Conservation (phyloP, 2,329 filamentous ascomycete species). For the Pseudogymnoascus sp. region DNA sequence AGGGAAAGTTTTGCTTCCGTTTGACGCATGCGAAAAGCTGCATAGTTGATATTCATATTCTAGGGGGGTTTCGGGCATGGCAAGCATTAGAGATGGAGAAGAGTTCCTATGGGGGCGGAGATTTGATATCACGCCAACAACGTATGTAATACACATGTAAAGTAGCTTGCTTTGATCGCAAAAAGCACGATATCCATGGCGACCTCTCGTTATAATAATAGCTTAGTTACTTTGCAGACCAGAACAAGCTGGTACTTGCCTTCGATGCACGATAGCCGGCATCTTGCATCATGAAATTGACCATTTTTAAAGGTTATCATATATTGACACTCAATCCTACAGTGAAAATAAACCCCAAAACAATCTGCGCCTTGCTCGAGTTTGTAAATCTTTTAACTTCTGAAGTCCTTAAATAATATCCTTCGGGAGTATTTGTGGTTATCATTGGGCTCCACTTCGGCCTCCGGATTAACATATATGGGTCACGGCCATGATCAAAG, state of each 20-base stretch:
- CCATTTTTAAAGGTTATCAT: background rate
- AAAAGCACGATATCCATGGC: background rate
- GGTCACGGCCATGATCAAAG: background rate
- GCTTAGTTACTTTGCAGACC: background rate
- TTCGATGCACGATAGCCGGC: background rate
- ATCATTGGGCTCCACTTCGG: background rate
- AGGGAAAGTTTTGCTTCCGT: background rate
- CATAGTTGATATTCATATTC: background rate
- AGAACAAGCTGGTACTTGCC: background rate
- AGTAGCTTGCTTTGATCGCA: background rate
- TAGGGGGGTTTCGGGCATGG: background rate
- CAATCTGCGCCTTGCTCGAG: background rate
- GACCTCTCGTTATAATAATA: background rate
- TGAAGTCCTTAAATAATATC: background rate
- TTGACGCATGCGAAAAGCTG: background rate
- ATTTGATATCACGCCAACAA: background rate
- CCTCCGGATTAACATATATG: constrained; percentile 5
- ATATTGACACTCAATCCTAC: background rate
- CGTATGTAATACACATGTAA: constrained; percentile 1
- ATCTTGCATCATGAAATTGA: background rate
- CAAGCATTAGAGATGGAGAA: background rate
- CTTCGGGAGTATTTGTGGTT: background rate
- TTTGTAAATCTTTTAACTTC: background rate
- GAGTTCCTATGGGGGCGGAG: background rate
- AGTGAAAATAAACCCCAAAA: background rate